These are phyloP conservation scores for Cryphonectria naterciae DNA, from an alignment of 2,329 filamentous ascomycete species.

Conservation along the genomic window DNA sequence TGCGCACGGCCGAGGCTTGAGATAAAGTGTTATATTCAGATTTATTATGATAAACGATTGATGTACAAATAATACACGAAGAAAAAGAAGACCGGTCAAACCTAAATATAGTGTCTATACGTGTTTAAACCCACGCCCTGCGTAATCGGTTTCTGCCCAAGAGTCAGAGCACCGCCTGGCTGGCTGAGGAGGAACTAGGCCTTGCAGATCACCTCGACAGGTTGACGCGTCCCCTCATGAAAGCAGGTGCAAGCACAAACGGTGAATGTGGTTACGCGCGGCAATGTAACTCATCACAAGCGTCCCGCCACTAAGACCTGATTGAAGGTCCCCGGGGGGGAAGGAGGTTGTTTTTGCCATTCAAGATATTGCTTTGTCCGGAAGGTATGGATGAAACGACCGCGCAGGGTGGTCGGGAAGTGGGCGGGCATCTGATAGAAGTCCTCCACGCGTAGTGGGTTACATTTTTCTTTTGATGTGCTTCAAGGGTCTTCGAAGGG, in stretches of 20 bases:
- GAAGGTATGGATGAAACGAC: conserved; percentile 1
- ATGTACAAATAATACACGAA: neutral
- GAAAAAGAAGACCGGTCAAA: neutral
- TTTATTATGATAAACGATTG: neutral
- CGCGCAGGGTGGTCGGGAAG: neutral
- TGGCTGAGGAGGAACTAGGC: neutral
- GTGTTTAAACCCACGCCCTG: neutral
- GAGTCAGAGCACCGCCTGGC: neutral
- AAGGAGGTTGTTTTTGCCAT: neutral
- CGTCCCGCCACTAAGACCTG: neutral
- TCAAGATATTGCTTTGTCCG: neutral
- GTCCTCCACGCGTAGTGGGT: neutral
- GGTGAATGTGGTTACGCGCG: neutral
- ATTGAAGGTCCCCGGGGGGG: neutral
- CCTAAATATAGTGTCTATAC: neutral
- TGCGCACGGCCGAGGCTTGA: neutral
- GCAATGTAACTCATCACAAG: neutral
- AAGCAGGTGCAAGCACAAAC: neutral
- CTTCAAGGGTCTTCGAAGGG: neutral
- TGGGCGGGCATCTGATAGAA: neutral
- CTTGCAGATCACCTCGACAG: neutral
- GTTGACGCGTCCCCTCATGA: neutral
- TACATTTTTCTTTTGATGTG: neutral
- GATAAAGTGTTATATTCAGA: neutral
- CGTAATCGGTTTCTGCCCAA: neutral